A percentile compares a stretch with the other conserved stretches of the same genome.
Evolutionary conservation across 129 eudicot genomes (phyloP).

Genomic region (Chrysanthemum seticuspe): DNA sequence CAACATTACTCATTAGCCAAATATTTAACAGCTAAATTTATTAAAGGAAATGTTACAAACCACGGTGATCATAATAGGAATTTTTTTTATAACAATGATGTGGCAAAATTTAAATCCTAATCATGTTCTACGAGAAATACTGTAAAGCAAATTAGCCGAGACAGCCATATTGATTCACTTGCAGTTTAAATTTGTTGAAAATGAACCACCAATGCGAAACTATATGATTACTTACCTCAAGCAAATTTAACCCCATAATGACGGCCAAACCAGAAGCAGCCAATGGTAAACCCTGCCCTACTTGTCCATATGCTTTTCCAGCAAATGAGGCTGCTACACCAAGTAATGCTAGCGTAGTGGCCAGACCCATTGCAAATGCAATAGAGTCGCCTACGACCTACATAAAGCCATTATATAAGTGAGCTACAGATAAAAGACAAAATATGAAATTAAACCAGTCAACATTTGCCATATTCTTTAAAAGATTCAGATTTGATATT

Average conservation of each 20-base stretch:
- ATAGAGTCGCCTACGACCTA: slow-evolving; percentile 86
- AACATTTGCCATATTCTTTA: slow-evolving; percentile 18
- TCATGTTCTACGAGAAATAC: no score
- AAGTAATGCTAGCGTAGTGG: slow-evolving; percentile 88
- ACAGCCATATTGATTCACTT: neutral
- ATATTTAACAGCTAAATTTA: neutral
- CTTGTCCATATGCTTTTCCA: slow-evolving; percentile 96
- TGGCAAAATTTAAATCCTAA: neutral
- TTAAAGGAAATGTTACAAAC: neutral
- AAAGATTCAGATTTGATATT: neutral
- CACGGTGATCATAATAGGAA: neutral
- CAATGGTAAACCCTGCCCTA: slow-evolving; percentile 93
- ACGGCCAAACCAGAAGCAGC: slow-evolving; percentile 92
- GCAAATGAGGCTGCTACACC: slow-evolving; percentile 97
- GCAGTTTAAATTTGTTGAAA: neutral
- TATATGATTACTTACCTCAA: slow-evolving; percentile 57
- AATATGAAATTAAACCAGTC: neutral
- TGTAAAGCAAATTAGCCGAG: neutral
- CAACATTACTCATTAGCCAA: slow-evolving; percentile 11
- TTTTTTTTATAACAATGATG: neutral
- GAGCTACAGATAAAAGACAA: slow-evolving; percentile 3
- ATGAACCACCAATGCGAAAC: neutral
- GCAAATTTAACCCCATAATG: slow-evolving; percentile 85
- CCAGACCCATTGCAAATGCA: slow-evolving; percentile 97
- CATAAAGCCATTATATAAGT: neutral